A percentile compares a stretch with the other conserved stretches of the same genome.
These are phyloP conservation scores for Ambrosia artemisiifolia DNA, from an alignment of 129 eudicot species.

Conservation along the genomic window DNA sequence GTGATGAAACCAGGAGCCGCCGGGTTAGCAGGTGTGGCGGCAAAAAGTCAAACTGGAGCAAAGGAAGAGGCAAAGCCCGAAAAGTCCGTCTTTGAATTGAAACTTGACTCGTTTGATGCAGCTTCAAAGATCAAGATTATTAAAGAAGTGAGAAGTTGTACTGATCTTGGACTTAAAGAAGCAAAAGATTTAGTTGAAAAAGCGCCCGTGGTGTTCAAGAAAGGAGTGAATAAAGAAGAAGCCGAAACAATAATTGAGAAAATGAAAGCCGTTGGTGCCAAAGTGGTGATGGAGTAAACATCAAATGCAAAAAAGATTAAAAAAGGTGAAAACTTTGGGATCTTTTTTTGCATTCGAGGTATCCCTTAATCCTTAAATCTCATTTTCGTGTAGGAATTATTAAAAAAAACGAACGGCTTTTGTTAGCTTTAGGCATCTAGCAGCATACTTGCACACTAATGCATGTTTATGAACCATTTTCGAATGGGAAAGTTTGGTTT, in stretches of 20 bases:
- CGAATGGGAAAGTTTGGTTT: conserved; percentile 10
- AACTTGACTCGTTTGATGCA: conserved; percentile 74
- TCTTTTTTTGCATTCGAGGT: conserved; percentile 19
- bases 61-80: conserved; percentile 59
- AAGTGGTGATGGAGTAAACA: conserved; percentile 67
- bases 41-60: conserved; percentile 37
- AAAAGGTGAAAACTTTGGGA: conserved; percentile 7
- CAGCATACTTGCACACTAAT: conserved; percentile 18
- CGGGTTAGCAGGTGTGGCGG: conserved; percentile 43
- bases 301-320: not conserved
- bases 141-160: conserved; percentile 68
- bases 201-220: conserved; percentile 65
- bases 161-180: conserved; percentile 87
- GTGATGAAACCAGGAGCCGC: conserved; percentile 73
- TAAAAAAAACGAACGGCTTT: not conserved
- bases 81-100: conserved; percentile 79
- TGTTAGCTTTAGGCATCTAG: conserved; percentile 20
- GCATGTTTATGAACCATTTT: conserved; percentile 22
- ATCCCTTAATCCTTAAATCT: conserved; percentile 4
- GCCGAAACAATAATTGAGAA: conserved; percentile 76
- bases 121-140: conserved; percentile 78
- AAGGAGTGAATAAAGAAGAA: conserved; percentile 82
- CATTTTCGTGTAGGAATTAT: conserved; percentile 5
- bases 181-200: conserved; percentile 92
- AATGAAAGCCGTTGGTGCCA: conserved; percentile 88